phyloP scores from a whole-genome alignment of 2,329 filamentous ascomycete species.

The Fusarium abutilonis region DNA sequence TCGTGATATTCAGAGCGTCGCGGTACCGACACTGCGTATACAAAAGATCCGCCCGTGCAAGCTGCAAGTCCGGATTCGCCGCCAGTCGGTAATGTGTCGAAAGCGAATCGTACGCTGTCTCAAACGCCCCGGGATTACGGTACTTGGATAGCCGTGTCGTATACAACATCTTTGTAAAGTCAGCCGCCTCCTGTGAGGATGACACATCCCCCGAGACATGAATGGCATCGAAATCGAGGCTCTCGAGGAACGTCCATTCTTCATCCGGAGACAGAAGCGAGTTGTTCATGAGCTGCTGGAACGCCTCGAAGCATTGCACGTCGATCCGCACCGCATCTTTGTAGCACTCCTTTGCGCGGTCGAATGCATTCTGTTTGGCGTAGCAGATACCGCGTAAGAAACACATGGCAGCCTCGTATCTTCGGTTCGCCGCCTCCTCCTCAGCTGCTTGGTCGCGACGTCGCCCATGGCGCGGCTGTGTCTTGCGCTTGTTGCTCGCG shows the following conservation, averaged over 20 bases:
- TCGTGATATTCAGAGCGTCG: slow-evolving; percentile 85
- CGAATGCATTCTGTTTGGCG: slow-evolving; percentile 96
- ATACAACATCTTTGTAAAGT: slow-evolving; percentile 96
- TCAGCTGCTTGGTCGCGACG: slow-evolving; percentile 53
- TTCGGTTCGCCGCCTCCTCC: slow-evolving; percentile 78
- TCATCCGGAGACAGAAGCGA: slow-evolving; percentile 88
- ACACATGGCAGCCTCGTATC: slow-evolving; percentile 97
- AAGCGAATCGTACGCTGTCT: slow-evolving; percentile 86
- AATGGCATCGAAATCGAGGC: slow-evolving; percentile 89
- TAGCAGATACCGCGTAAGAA: slow-evolving; percentile 93
- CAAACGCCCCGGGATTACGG: slow-evolving; percentile 83
- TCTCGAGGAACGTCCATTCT: slow-evolving; percentile 88
- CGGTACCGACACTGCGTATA: slow-evolving; percentile 96
- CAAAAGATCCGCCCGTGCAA: slow-evolving; percentile 88
- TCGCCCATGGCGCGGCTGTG: slow-evolving; percentile 49
- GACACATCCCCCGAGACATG: slow-evolving; percentile 71
- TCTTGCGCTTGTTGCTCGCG: slow-evolving; percentile 53
- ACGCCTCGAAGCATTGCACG: slow-evolving; percentile 97
- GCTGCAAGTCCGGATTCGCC: slow-evolving; percentile 86
- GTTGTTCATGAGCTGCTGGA: slow-evolving; percentile 98
- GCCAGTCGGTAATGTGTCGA: slow-evolving; percentile 92
- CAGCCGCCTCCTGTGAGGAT: slow-evolving; percentile 83
- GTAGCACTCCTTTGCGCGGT: slow-evolving; percentile 97
- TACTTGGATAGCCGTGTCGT: slow-evolving; percentile 96
- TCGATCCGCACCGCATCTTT: slow-evolving; percentile 97